Conservation (phyloP, 768 basidiomycete genomes). For the Naganishia randhawae region DNA sequence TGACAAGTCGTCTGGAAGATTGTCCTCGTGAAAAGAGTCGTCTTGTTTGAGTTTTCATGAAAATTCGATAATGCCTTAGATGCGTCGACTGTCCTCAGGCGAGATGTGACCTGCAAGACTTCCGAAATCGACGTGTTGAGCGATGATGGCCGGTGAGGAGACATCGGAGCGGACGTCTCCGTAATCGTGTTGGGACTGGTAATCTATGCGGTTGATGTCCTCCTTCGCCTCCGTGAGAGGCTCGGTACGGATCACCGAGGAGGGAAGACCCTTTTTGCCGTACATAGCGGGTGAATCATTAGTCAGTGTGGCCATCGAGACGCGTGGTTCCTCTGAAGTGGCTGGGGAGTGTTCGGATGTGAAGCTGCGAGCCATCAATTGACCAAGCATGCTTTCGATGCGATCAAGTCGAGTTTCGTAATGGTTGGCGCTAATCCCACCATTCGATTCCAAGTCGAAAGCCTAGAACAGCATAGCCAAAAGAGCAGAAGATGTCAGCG, state of each 20-base stretch:
- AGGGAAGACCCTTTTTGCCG: not conserved
- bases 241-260: not conserved
- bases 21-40: not conserved
- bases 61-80: not conserved
- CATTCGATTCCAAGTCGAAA: slow-evolving; percentile 30
- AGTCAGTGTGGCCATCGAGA: slow-evolving; percentile 18
- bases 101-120: slow-evolving; percentile 14
- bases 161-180: not conserved
- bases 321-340: not conserved
- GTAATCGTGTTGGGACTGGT: not conserved
- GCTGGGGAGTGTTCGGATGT: not conserved
- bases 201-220: not conserved
- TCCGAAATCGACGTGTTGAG: not conserved
- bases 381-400: slow-evolving; percentile 37
- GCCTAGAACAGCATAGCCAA: not conserved
- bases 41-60: no score
- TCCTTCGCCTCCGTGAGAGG: not conserved
- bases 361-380: slow-evolving; percentile 18
- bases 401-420: slow-evolving; percentile 35
- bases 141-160: not conserved
- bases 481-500: no score
- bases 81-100: not conserved
- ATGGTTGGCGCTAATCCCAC: slow-evolving; percentile 29
- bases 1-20: not conserved
- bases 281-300: slow-evolving; percentile 17